Evolutionary conservation across 495 filamentous ascomycete genomes (phyloP).

Genomic region (Coniosporium apollinis): DNA sequence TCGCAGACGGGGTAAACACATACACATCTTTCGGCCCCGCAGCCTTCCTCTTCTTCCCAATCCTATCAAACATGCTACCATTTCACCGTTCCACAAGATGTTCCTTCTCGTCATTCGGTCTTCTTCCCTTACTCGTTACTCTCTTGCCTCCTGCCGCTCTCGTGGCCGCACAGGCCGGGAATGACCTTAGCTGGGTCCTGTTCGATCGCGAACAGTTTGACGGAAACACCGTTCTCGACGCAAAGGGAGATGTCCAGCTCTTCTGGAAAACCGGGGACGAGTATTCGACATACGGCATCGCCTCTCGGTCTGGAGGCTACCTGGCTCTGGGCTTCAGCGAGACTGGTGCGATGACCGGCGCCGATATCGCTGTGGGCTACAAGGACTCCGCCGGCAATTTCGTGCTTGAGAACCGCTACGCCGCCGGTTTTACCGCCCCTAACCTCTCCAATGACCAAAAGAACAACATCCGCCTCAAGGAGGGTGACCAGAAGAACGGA

Average conservation of each 20-base stretch:
- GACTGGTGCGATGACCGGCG: conserved; percentile 6
- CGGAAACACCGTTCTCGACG: conserved; percentile 3
- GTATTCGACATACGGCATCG: conserved; percentile 2
- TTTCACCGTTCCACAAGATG: too few species aligned
- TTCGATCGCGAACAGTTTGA: conserved; percentile 2
- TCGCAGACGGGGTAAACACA: too few species aligned
- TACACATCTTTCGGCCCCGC: too few species aligned
- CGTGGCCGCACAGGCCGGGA: conserved; percentile 1
- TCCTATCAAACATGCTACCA: too few species aligned
- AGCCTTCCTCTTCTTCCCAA: too few species aligned
- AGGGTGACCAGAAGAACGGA: conserved; percentile 2
- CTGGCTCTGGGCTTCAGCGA: conserved; percentile 6
- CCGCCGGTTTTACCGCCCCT: conserved; percentile 2
- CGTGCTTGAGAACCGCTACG: conserved; percentile 4
- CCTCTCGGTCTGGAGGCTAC: conserved; percentile 4
- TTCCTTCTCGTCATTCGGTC: too few species aligned
- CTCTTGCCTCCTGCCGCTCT: too few species aligned
- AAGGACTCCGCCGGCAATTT: conserved; percentile 1
- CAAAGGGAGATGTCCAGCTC: conserved; percentile 5
- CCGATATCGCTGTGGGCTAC: conserved; percentile 6
- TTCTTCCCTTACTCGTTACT: too few species aligned
- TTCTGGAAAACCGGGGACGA: conserved; percentile 5
- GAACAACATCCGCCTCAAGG: conserved; percentile 3
- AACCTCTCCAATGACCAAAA: conserved; percentile 3
- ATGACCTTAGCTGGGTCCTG: conserved; percentile 1